phyloP scores from a whole-genome alignment of 2,329 filamentous ascomycete species.

The Penicillium sp. region DNA sequence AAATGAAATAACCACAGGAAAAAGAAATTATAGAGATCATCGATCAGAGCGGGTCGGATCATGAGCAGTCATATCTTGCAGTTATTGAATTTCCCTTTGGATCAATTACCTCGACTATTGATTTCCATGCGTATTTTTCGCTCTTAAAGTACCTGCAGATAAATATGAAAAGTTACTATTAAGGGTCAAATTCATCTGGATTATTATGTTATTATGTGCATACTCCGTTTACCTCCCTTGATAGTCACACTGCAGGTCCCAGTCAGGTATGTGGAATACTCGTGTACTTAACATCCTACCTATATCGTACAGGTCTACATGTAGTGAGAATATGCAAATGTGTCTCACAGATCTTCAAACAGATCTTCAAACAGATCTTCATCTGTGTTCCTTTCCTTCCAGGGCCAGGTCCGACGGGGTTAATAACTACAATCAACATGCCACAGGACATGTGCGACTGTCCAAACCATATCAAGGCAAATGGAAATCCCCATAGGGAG shows the following conservation, averaged over 20 bases:
- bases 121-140: background rate
- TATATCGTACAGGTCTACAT: background rate
- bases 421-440: background rate
- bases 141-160: conserved; percentile 18
- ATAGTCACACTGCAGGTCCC: conserved; percentile 6
- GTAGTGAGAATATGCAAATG: background rate
- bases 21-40: conserved; percentile 1
- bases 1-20: background rate
- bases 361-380: background rate
- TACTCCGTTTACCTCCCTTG: background rate
- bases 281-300: background rate
- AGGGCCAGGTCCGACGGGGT: background rate
- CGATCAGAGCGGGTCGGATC: conserved; percentile 11
- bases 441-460: background rate
- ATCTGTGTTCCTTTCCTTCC: background rate
- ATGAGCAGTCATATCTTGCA: conserved; percentile 16
- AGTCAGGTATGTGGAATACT: background rate
- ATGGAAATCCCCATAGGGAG: background rate
- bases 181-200: background rate
- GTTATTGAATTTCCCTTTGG: conserved; percentile 4
- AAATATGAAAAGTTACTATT: background rate
- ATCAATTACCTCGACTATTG: conserved; percentile 9
- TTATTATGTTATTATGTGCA: background rate
- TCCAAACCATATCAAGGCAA: background rate
- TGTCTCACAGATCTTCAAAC: background rate